phyloP scores from a whole-genome alignment of 202 grass and related monocot genomes.

The Alloteropsis angusta region DNA sequence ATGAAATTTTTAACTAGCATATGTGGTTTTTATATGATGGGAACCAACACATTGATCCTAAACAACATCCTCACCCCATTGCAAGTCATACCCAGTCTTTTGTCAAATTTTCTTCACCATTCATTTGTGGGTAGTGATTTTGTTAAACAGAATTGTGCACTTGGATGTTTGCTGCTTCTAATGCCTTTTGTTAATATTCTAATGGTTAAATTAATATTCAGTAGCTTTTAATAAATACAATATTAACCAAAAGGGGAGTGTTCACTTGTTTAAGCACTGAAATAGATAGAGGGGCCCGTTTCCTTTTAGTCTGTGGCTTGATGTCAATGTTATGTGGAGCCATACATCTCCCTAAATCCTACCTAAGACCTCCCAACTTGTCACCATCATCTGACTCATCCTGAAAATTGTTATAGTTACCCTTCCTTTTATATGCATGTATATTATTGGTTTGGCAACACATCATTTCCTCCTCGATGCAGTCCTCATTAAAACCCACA shows the following conservation, averaged over 20 bases:
- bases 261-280: slow-evolving; percentile 1
- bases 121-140: not conserved
- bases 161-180: not conserved
- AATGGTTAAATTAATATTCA: not conserved
- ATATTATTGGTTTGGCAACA: not conserved
- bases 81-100: not conserved
- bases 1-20: not conserved
- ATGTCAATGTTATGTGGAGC: not conserved
- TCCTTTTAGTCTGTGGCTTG: not conserved
- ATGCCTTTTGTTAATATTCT: not conserved
- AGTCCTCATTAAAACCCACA: not conserved
- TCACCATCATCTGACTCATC: slow-evolving; percentile 27
- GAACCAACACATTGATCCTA: not conserved
- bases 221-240: slow-evolving; percentile 6
- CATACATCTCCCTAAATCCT: not conserved
- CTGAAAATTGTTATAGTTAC: slow-evolving; percentile 9
- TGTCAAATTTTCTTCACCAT: not conserved
- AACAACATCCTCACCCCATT: not conserved
- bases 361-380: not conserved
- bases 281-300: not conserved
- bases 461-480: slow-evolving; percentile 8
- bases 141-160: not conserved
- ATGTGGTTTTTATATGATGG: not conserved
- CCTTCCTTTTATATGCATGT: slow-evolving; percentile 5
- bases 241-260: not conserved